Evolutionary conservation across 139 green algal genomes (phyloP).

Genomic region (Chloropicon primus): DNA sequence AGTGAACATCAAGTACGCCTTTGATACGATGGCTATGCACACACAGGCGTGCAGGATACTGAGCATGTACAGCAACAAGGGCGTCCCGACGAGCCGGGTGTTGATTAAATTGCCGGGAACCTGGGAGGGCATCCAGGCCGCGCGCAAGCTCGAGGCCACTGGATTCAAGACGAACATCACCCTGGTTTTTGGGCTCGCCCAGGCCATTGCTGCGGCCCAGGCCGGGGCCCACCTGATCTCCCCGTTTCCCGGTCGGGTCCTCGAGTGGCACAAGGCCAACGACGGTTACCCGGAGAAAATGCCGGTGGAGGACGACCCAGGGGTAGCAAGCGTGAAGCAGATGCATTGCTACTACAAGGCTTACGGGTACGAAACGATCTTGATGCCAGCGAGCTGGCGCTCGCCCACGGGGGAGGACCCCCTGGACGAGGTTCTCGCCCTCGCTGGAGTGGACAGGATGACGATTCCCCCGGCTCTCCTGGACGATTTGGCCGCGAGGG

Average conservation of each 20-base stretch:
- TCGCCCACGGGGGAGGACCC: constrained; percentile 20
- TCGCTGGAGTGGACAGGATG: constrained; percentile 31
- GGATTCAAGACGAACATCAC: constrained; percentile 37
- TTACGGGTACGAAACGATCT: constrained; percentile 27
- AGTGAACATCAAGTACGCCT: constrained; percentile 46
- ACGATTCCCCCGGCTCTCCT: constrained; percentile 30
- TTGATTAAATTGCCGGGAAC: constrained; percentile 39
- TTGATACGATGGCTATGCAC: constrained; percentile 46
- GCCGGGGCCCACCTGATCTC: constrained; percentile 24
- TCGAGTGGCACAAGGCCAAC: constrained; percentile 31
- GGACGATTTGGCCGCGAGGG: constrained; percentile 10
- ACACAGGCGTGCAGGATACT: constrained; percentile 50
- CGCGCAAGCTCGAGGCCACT: constrained; percentile 18
- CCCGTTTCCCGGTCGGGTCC: constrained; percentile 27
- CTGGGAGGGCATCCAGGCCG: constrained; percentile 31
- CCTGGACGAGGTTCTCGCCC: constrained; percentile 24
- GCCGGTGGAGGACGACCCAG: constrained; percentile 21
- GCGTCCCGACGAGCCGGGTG: constrained; percentile 17
- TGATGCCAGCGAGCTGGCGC: constrained; percentile 31
- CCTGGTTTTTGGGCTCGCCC: constrained; percentile 28
- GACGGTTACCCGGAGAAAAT: not conserved
- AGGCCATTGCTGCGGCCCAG: constrained; percentile 26
- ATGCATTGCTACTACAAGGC: constrained; percentile 28
- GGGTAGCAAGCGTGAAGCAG: constrained; percentile 15
- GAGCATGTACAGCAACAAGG: constrained; percentile 24